Percentiles rank a stretch among this genome's conserved stretches.
Evolutionary conservation across 352 stramenopile species (phyloP).

Genomic region (Globisporangium megalacanthum): DNA sequence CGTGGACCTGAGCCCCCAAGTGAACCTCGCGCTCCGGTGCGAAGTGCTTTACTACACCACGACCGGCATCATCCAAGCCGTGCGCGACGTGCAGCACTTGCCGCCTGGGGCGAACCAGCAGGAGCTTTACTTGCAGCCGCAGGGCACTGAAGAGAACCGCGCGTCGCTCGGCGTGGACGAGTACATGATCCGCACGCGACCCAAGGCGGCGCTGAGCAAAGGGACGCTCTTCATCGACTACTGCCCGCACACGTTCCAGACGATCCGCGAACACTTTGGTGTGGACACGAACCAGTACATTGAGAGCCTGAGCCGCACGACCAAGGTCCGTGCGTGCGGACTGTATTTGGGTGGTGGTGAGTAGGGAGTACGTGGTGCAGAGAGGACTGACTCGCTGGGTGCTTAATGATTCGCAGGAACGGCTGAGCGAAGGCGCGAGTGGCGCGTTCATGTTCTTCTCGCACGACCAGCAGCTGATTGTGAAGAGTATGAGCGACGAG

Average conservation of each 20-base stretch:
- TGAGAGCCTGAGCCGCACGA: conserved; percentile 75
- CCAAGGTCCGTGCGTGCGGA: conserved; percentile 27
- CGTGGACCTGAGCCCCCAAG: conserved; percentile 79
- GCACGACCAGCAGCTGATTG: conserved; percentile 82
- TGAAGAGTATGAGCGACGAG: conserved; percentile 89
- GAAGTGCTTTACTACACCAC: conserved; percentile 88
- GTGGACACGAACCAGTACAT: conserved; percentile 83
- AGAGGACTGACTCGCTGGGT: not conserved
- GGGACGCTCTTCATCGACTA: conserved; percentile 86
- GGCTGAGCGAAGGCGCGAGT: conserved; percentile 80
- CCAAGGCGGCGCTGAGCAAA: conserved; percentile 66
- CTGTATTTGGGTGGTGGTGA: no score
- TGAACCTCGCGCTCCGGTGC: conserved; percentile 79
- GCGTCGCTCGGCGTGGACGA: conserved; percentile 75
- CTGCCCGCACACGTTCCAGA: conserved; percentile 81
- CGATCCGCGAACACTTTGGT: conserved; percentile 80
- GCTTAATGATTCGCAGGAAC: conserved; percentile 26
- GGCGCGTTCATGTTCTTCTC: conserved; percentile 90
- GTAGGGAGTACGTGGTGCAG: not conserved
- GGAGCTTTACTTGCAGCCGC: conserved; percentile 74
- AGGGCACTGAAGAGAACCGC: conserved; percentile 72
- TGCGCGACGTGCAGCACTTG: conserved; percentile 64
- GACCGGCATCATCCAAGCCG: conserved; percentile 83
- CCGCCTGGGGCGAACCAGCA: conserved; percentile 64
- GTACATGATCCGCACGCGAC: conserved; percentile 78